Percentiles rank a stretch among this genome's conserved stretches.
Evolutionary conservation across 805 yeast species (phyloP).

Genomic region (Wickerhamomyces sydowiorum): DNA sequence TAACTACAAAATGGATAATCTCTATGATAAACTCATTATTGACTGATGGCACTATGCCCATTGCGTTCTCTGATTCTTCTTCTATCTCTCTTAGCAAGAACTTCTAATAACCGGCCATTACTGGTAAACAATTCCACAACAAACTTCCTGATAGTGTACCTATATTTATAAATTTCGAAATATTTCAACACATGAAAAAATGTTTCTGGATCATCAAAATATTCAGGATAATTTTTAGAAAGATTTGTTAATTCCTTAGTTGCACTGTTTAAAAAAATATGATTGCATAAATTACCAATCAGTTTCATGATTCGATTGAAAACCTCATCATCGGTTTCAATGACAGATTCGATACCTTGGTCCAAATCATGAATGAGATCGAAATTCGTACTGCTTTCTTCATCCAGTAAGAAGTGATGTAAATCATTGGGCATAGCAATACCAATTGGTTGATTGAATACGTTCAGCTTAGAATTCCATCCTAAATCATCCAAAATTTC

Average conservation of each 20-base stretch:
- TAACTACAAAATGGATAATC: no score
- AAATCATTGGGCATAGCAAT: constrained; percentile 34
- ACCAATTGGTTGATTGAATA: constrained; percentile 37
- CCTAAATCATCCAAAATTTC: constrained; percentile 79
- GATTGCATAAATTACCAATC: constrained; percentile 53
- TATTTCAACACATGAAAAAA: constrained; percentile 46
- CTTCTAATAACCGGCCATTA: constrained; percentile 46
- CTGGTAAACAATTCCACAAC: constrained; percentile 56
- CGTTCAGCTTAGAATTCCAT: constrained; percentile 55
- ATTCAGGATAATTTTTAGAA: constrained; percentile 41
- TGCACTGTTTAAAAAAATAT: constrained; percentile 46
- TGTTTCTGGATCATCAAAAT: constrained; percentile 51
- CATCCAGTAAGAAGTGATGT: constrained; percentile 22
- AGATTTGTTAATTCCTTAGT: constrained; percentile 51
- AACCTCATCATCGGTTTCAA: constrained; percentile 21
- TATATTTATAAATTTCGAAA: constrained; percentile 53
- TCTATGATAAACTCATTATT: no score
- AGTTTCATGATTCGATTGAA: constrained; percentile 26
- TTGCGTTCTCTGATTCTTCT: constrained; percentile 18
- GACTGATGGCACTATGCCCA: background rate
- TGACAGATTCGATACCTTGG: constrained; percentile 5
- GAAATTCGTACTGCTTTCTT: constrained; percentile 3
- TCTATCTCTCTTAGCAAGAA: constrained; percentile 40
- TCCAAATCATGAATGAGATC: constrained; percentile 8
- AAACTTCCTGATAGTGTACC: constrained; percentile 57